Evolutionary conservation across 306 rosid species (phyloP).

Genomic region (Astragalus glycyphyllos): DNA sequence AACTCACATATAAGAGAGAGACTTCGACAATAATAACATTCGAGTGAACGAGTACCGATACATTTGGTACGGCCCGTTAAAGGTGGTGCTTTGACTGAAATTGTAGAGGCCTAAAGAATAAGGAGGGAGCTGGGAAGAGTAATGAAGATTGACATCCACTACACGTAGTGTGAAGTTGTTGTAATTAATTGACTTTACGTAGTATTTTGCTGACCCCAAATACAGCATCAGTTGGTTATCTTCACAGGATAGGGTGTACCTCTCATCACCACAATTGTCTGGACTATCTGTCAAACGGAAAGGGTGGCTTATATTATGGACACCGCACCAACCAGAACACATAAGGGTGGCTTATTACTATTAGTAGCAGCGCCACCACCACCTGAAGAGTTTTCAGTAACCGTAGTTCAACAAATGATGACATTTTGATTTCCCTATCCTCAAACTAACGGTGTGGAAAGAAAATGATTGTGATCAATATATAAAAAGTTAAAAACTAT

Average conservation of each 20-base stretch:
- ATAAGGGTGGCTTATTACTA: too few species aligned
- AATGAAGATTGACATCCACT: not conserved
- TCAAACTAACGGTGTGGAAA: too few species aligned
- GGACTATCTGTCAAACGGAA: too few species aligned
- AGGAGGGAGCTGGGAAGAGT: not conserved
- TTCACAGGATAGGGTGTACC: conserved; percentile 18
- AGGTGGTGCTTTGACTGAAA: not conserved
- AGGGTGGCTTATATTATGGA: conserved; percentile 32
- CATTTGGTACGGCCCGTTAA: not conserved
- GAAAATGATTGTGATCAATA: too few species aligned
- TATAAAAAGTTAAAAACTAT: too few species aligned
- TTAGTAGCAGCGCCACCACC: too few species aligned
- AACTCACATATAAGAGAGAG: not conserved
- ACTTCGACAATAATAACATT: not conserved
- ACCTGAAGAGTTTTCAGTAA: too few species aligned
- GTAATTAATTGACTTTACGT: conserved; percentile 5
- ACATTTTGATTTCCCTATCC: too few species aligned
- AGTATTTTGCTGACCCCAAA: not conserved
- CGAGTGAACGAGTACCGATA: not conserved
- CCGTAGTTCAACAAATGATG: too few species aligned
- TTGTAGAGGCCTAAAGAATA: not conserved
- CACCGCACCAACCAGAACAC: too few species aligned
- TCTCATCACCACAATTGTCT: not conserved
- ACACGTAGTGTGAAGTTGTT: not conserved
- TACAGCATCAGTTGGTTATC: not conserved